A percentile compares a stretch with the other conserved stretches of the same genome.
Conservation (phyloP, 495 filamentous ascomycete species). For the Aspergillus sparsus region DNA sequence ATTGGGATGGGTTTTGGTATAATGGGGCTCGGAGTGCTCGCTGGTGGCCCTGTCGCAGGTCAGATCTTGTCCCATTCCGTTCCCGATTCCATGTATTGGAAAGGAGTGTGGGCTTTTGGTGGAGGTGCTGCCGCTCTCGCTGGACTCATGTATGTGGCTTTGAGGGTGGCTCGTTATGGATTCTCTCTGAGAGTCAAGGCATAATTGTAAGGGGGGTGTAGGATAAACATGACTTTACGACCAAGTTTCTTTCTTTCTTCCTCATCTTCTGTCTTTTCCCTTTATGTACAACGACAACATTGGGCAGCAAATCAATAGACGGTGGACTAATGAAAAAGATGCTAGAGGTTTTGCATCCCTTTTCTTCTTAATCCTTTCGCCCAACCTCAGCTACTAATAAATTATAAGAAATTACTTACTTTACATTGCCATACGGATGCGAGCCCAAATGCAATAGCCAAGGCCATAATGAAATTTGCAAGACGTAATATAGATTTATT, state of each 20-base stretch:
- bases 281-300: no score
- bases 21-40: constrained; percentile 6
- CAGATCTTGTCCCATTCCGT: constrained; percentile 1
- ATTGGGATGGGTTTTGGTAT: constrained; percentile 19
- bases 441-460: no score
- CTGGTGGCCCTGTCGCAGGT: constrained; percentile 6
- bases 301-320: no score
- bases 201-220: background rate
- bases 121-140: background rate
- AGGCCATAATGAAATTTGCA: no score
- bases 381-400: no score
- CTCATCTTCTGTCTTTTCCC: no score
- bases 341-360: no score
- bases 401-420: no score
- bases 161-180: background rate
- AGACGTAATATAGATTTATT: no score
- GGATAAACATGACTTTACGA: background rate
- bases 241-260: background rate
- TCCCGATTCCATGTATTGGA: background rate
- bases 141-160: background rate
- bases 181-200: background rate
- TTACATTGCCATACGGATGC: no score
- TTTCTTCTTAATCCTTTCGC: no score
- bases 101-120: constrained; percentile 10
- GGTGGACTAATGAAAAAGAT: no score